Percentiles rank a stretch among this genome's conserved stretches.
Evolutionary conservation across 2,329 filamentous ascomycete genomes (phyloP).

Genomic region (Paraphoma sp.): DNA sequence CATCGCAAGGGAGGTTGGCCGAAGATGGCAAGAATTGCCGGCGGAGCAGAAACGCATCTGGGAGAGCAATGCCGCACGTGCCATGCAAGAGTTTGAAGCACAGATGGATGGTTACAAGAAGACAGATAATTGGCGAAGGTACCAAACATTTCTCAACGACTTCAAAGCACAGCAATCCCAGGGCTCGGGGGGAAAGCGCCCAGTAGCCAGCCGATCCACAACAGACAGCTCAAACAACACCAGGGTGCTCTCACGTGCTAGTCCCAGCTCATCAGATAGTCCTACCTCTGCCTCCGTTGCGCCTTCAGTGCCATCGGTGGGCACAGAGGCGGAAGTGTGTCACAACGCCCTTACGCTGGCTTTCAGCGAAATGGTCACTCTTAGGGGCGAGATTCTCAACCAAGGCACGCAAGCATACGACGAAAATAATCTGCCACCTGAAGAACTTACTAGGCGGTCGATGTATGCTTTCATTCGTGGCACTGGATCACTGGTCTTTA

Average conservation of each 20-base stretch:
- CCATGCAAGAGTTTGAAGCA: slow-evolving; percentile 47
- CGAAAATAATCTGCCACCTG: slow-evolving; percentile 34
- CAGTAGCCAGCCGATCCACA: slow-evolving; percentile 26
- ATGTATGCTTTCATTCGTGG: slow-evolving; percentile 45
- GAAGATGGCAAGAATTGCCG: slow-evolving; percentile 47
- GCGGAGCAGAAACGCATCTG: slow-evolving; percentile 45
- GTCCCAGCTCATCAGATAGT: slow-evolving; percentile 39
- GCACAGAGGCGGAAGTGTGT: slow-evolving; percentile 36
- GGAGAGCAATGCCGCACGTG: slow-evolving; percentile 47
- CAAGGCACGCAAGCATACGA: slow-evolving; percentile 33
- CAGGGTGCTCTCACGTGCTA: slow-evolving; percentile 30
- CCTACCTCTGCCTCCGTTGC: slow-evolving; percentile 20
- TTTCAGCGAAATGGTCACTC: slow-evolving; percentile 41
- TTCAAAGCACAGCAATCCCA: slow-evolving; percentile 42
- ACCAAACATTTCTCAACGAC: slow-evolving; percentile 44
- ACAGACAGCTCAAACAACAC: slow-evolving; percentile 32
- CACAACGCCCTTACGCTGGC: slow-evolving; percentile 45
- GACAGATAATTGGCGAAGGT: slow-evolving; percentile 45
- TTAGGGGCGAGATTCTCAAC: slow-evolving; percentile 40
- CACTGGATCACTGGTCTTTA: slow-evolving; percentile 45
- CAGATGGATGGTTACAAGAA: slow-evolving; percentile 51
- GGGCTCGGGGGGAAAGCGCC: slow-evolving; percentile 26
- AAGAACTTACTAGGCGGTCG: slow-evolving; percentile 34
- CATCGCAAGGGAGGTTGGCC: slow-evolving; percentile 48
- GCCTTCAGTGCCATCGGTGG: slow-evolving; percentile 22